Percentiles rank a stretch among this genome's conserved stretches.
Evolutionary conservation across 768 basidiomycete species (phyloP).

Genomic region (Mycena kentingensis): DNA sequence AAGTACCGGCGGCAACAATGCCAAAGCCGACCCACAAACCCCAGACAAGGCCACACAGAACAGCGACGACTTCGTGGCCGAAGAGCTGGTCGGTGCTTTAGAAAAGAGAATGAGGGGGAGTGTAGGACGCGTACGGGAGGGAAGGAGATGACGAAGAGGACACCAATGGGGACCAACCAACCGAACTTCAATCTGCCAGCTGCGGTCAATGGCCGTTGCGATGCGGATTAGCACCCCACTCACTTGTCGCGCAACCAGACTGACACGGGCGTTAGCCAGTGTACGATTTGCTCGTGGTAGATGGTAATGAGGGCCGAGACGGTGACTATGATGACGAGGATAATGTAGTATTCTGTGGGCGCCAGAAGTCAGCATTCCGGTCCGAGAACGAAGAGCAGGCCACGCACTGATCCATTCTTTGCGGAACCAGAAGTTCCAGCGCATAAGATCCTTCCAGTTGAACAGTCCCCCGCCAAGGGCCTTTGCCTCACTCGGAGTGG

Average conservation of each 20-base stretch:
- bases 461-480: conserved; percentile 46
- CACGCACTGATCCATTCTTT: conserved; percentile 58
- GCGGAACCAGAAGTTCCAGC: conserved; percentile 55
- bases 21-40: conserved; percentile 85
- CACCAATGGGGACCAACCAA: conserved; percentile 77
- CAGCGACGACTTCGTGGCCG: conserved; percentile 89
- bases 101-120: neutral
- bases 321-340: conserved; percentile 47
- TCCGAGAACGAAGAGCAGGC: neutral
- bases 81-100: conserved; percentile 55
- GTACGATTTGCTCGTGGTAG: conserved; percentile 72
- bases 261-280: conserved; percentile 64
- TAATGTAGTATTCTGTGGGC: conserved; percentile 52
- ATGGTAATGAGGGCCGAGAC: conserved; percentile 56
- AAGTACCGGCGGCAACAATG: conserved; percentile 82
- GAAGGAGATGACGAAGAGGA: conserved; percentile 84
- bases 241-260: conserved; percentile 67
- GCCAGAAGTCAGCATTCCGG: neutral
- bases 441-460: conserved; percentile 45
- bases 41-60: conserved; percentile 90
- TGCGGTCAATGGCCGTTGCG: neutral
- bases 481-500: conserved; percentile 60
- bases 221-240: conserved; percentile 30
- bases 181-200: conserved; percentile 56
- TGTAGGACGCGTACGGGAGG: conserved; percentile 58